phyloP scores from a whole-genome alignment of 495 filamentous ascomycete genomes.

The Tetracladium setigerum region DNA sequence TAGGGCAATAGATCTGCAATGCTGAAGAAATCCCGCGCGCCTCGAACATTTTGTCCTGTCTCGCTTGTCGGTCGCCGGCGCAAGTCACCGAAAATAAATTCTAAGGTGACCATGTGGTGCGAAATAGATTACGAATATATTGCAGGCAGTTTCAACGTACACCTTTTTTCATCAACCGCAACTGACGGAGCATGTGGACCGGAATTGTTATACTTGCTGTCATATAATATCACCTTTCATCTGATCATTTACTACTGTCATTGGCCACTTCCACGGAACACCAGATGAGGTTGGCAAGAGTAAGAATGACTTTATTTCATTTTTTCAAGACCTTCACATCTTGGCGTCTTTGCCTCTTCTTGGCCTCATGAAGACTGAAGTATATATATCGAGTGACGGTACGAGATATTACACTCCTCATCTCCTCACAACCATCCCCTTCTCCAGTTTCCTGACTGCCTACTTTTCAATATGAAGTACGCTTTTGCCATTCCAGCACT shows the following conservation, averaged over 20 bases:
- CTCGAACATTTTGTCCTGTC: too few species aligned
- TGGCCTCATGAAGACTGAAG: neutral
- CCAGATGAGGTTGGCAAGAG: neutral
- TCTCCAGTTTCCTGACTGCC: neutral
- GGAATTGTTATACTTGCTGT: neutral
- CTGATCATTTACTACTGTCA: neutral
- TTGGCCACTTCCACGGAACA: neutral
- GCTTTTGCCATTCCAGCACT: constrained; percentile 4
- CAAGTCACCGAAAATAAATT: too few species aligned
- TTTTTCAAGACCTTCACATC: neutral
- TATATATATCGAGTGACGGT: neutral
- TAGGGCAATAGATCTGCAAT: too few species aligned
- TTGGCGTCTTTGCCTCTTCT: neutral
- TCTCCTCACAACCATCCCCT: neutral
- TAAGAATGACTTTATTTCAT: neutral
- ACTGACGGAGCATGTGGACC: neutral
- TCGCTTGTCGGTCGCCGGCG: too few species aligned
- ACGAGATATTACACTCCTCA: neutral
- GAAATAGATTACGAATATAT: constrained; percentile 1
- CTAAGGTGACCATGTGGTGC: neutral
- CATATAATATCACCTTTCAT: neutral
- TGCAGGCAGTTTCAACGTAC: neutral
- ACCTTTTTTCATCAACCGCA: too few species aligned
- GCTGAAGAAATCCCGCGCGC: too few species aligned
- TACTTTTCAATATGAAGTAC: neutral